Conservation (phyloP, 169 alveolate species). For the Theileria orientalis region DNA sequence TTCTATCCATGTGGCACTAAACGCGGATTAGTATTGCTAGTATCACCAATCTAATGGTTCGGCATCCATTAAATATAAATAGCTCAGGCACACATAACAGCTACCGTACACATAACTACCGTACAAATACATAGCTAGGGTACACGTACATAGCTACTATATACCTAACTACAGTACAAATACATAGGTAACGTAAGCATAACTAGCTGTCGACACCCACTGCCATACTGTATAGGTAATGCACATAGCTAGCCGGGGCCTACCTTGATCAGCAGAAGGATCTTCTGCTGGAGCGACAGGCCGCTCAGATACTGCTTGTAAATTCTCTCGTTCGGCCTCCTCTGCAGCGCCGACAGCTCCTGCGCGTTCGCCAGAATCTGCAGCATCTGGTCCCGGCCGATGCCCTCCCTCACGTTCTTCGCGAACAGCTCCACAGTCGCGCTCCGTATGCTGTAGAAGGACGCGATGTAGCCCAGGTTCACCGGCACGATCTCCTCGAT, state of each 20-base stretch:
- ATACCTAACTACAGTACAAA: too few relatives aligned
- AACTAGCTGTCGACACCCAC: too few relatives aligned
- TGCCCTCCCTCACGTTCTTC: slow-evolving; percentile 35
- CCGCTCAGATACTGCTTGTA: slow-evolving; percentile 65
- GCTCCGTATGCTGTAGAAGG: slow-evolving; percentile 72
- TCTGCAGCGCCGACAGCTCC: slow-evolving; percentile 60
- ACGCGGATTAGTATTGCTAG: too few relatives aligned
- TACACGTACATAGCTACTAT: too few relatives aligned
- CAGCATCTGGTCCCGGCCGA: slow-evolving; percentile 19
- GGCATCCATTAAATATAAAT: slow-evolving; percentile 18
- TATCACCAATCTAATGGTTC: slow-evolving; percentile 77
- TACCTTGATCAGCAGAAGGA: slow-evolving; percentile 68
- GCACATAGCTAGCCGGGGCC: too few relatives aligned
- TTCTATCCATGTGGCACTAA: slow-evolving; percentile 92
- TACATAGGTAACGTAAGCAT: too few relatives aligned
- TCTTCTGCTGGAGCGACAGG: slow-evolving; percentile 45
- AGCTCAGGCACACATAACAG: slow-evolving; percentile 53
- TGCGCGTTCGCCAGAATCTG: slow-evolving; percentile 59
- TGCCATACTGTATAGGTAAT: too few relatives aligned
- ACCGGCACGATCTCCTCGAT: slow-evolving; percentile 69
- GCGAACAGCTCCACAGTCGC: slow-evolving; percentile 75
- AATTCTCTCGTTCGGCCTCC: slow-evolving; percentile 58
- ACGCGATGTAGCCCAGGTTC: slow-evolving; percentile 82
- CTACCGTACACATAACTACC: too few relatives aligned
- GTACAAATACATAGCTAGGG: too few relatives aligned